A percentile compares a stretch with the other conserved stretches of the same genome.
Conservation (phyloP, 352 stramenopile genomes). For the Phytophthora quininea region DNA sequence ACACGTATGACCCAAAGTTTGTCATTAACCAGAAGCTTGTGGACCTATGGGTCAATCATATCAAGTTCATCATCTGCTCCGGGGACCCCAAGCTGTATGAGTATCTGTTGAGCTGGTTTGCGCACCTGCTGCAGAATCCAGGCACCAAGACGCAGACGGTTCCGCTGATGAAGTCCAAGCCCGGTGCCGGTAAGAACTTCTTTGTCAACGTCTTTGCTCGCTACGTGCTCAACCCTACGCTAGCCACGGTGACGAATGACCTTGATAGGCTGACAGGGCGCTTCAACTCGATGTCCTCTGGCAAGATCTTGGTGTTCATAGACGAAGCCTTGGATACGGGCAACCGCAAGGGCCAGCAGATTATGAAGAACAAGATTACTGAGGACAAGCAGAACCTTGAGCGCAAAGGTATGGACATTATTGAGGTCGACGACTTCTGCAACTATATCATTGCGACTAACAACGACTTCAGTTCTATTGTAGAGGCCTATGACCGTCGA, state of each 20-base stretch:
- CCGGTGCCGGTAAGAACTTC: neutral
- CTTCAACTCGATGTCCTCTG: slow-evolving; percentile 23
- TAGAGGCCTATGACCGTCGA: neutral
- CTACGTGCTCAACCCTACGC: slow-evolving; percentile 20
- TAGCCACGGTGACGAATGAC: slow-evolving; percentile 8
- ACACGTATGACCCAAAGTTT: neutral
- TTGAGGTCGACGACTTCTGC: neutral
- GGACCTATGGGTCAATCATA: neutral
- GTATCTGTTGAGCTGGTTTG: neutral
- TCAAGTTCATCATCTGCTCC: neutral
- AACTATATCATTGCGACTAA: neutral
- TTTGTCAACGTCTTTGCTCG: neutral
- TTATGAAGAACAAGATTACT: neutral
- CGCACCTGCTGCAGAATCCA: neutral
- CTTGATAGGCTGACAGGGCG: slow-evolving; percentile 20
- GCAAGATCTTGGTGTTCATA: slow-evolving; percentile 28
- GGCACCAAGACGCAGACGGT: neutral
- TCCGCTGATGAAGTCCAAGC: neutral
- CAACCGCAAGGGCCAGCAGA: neutral
- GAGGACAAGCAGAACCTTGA: neutral
- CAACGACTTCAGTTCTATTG: neutral
- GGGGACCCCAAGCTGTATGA: neutral
- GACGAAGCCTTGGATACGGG: slow-evolving; percentile 21
- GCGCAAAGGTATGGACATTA: neutral
- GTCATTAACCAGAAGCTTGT: neutral